These are phyloP conservation scores for Colletotrichum sp. DNA, from an alignment of 2,329 filamentous ascomycete species.

Conservation along the genomic window DNA sequence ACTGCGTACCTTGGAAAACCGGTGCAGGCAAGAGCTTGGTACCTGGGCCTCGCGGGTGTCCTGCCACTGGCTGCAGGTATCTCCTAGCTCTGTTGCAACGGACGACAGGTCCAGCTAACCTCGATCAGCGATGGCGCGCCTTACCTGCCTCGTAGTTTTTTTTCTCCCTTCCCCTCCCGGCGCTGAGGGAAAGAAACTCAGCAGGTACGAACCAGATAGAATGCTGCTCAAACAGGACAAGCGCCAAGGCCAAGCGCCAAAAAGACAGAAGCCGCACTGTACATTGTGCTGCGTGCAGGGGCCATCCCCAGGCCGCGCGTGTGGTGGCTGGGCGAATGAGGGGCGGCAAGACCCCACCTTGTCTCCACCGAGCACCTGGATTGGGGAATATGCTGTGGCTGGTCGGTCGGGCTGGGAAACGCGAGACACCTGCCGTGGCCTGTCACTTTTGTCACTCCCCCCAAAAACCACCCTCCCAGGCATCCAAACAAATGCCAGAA, in stretches of 20 bases:
- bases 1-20: neutral
- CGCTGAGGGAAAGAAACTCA: neutral
- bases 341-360: neutral
- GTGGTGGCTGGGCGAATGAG: conserved; percentile 22
- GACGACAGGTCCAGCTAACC: neutral
- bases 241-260: neutral
- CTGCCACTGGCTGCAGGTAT: neutral
- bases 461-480: neutral
- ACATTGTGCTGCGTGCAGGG: conserved; percentile 6
- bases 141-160: neutral
- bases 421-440: neutral
- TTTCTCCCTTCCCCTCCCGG: neutral
- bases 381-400: conserved; percentile 19
- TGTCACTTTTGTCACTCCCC: neutral
- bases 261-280: neutral
- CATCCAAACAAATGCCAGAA: conserved; percentile 9
- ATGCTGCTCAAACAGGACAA: neutral
- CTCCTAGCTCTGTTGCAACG: neutral
- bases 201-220: neutral
- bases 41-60: neutral
- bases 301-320: conserved; percentile 17
- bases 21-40: conserved; percentile 1
- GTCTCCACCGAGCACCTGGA: neutral
- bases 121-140: neutral
- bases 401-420: conserved; percentile 7